These are phyloP conservation scores for Globisporangium paddicum DNA, from an alignment of 352 stramenopile species.

Conservation along the genomic window DNA sequence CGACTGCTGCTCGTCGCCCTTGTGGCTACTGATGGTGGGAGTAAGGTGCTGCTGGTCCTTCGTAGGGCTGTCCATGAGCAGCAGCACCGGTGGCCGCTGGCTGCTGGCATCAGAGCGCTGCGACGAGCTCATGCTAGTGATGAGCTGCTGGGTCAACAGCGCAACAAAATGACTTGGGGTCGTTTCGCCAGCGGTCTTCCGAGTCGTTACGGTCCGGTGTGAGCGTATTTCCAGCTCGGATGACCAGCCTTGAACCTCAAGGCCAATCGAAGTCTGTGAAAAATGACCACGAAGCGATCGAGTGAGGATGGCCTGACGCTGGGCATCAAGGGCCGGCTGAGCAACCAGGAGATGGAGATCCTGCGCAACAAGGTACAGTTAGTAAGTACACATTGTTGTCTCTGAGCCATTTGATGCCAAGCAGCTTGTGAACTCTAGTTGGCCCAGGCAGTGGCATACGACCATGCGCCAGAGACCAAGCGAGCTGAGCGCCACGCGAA, in stretches of 20 bases:
- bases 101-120: neutral
- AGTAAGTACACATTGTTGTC: neutral
- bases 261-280: too few relatives aligned
- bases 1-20: conserved; percentile 1
- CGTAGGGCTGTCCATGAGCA: conserved; percentile 14
- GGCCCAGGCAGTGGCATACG: conserved; percentile 48
- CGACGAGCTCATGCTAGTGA: conserved; percentile 1
- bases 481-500: conserved; percentile 12
- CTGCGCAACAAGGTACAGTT: conserved; percentile 36
- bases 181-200: neutral
- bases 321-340: conserved; percentile 46
- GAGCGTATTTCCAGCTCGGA: neutral
- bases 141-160: neutral
- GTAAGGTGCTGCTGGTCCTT: conserved; percentile 8
- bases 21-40: too few relatives aligned
- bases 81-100: neutral
- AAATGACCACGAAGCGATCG: neutral
- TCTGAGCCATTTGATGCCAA: neutral
- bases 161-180: neutral
- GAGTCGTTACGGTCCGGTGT: neutral
- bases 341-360: conserved; percentile 67
- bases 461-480: conserved; percentile 33
- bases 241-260: neutral
- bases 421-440: conserved; percentile 27
- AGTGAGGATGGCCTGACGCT: conserved; percentile 17